Conservation (phyloP, 371 early-diverging fungal species). For the Parasitella parasitica region DNA sequence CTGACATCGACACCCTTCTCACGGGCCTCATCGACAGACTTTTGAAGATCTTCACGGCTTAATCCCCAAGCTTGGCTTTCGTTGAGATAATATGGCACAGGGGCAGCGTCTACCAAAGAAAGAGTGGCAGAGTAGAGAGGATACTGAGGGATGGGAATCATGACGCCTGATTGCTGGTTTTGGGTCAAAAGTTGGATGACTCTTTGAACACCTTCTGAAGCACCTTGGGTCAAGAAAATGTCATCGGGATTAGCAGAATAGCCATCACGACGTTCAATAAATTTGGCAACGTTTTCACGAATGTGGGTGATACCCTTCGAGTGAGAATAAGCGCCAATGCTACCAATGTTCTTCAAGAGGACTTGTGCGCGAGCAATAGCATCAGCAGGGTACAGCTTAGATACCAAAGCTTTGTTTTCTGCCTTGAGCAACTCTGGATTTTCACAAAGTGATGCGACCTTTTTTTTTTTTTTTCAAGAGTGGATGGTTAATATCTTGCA, state of each 20-base stretch:
- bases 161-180: constrained; percentile 80
- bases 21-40: constrained; percentile 67
- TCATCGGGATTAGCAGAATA: constrained; percentile 77
- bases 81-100: constrained; percentile 91
- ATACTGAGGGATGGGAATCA: constrained; percentile 99
- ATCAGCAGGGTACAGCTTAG: constrained; percentile 77
- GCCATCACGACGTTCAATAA: constrained; percentile 85
- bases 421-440: constrained; percentile 78
- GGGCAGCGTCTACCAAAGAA: constrained; percentile 74
- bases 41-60: constrained; percentile 60
- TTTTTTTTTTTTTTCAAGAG: too few relatives aligned
- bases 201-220: constrained; percentile 87
- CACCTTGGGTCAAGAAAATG: constrained; percentile 92
- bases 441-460: constrained; percentile 87
- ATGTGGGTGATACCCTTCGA: constrained; percentile 88
- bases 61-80: constrained; percentile 87
- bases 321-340: constrained; percentile 92
- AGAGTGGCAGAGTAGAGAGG: constrained; percentile 98
- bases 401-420: constrained; percentile 48
- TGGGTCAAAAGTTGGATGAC: constrained; percentile 82
- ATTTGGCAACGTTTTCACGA: constrained; percentile 86
- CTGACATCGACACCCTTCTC: constrained; percentile 82
- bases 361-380: constrained; percentile 77
- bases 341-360: constrained; percentile 65
- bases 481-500: too few relatives aligned